Evolutionary conservation across 306 rosid genomes (phyloP), one percentile per base, ranked within the genome.

Genomic region (Castanopsis chinensis): DNA sequence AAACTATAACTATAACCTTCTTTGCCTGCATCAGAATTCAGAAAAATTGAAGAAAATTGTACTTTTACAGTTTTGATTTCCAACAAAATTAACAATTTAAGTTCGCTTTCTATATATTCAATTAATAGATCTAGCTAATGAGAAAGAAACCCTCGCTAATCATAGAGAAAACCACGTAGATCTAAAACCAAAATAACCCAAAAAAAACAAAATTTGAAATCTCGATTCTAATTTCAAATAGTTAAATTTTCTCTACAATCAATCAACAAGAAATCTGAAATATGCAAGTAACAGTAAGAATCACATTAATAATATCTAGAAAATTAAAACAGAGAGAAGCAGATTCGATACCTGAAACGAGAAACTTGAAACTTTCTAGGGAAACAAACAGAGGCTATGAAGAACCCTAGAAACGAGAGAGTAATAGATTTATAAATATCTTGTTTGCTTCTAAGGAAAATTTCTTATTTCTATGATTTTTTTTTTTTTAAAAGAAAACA

Each of bases 401-500:
- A 71, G 69, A 33, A 71, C 79, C 84, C 84, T 72, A 58, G 60
- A 72, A 72, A 53, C 43, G 23, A 9, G 20, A 74, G 51, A 51
- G 32, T 3, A 51, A 35, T 12, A 13, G 23, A 55, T 32, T 51
- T 33, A 28, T 33, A 6, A 12, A 5, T 32, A 14, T 33, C 45
- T 45, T 33, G 49, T 67, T 32, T 19, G 27, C 37, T 80, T 80
- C 60, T 71, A 43, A 25, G 45, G 41, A 77, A 77, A 64, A 11
- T 67, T 60, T 69, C 63, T 43, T 30, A 51, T 49, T 49, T 49
- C 53, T 49, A 41, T 41, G 17, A 3, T 3, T 49, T 12, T 49
- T 10, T 49, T 10, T 49, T 10, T 8, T 43, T 10, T 11, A n/a
- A n/a, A 11, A n/a, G n/a, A n/a, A n/a, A 10, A 49, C n/a, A 61